phyloP scores from a whole-genome alignment of 1,284 basidiomycete species.

The Fomitopsis schrenkii region DNA sequence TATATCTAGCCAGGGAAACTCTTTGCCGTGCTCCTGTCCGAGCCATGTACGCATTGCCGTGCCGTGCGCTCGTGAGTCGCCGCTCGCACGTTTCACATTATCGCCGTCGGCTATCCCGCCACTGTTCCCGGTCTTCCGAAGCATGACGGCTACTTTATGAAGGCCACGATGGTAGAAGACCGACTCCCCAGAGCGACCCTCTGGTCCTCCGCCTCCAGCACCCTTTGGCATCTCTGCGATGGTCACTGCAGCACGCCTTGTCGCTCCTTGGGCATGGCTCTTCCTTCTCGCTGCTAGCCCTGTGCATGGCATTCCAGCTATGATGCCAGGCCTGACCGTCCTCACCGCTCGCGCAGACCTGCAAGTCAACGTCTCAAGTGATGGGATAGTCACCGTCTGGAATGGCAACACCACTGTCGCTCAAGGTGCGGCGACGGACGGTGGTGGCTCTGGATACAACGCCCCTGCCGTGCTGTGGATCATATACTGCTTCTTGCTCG shows the following conservation, averaged over 20 bases:
- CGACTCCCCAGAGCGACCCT: constrained; percentile 1
- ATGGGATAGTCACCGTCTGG: constrained; percentile 38
- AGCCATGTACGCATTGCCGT: not conserved
- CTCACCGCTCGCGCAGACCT: constrained; percentile 3
- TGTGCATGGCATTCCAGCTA: not conserved
- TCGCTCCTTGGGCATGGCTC: constrained; percentile 4
- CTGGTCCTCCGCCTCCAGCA: constrained; percentile 4
- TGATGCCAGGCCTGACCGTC: not conserved
- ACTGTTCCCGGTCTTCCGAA: not conserved
- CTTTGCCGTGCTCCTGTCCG: not conserved
- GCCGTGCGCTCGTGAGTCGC: not conserved
- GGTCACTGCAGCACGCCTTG: constrained; percentile 6
- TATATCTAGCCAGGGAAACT: not conserved
- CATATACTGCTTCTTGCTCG: constrained; percentile 44
- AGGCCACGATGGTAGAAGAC: not conserved
- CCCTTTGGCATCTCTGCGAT: constrained; percentile 3
- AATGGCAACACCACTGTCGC: constrained; percentile 36
- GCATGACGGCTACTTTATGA: not conserved
- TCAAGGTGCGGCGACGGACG: constrained; percentile 57
- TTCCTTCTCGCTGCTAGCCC: constrained; percentile 2
- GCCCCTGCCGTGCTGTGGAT: constrained; percentile 55
- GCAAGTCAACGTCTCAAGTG: constrained; percentile 32
- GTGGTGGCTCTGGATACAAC: constrained; percentile 46
- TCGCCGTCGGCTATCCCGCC: not conserved
- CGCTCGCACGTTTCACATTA: not conserved